Evolutionary conservation across 306 rosid species (phyloP), one percentile per base, ranked within the genome.

Genomic region (Canavalia gladiata): DNA sequence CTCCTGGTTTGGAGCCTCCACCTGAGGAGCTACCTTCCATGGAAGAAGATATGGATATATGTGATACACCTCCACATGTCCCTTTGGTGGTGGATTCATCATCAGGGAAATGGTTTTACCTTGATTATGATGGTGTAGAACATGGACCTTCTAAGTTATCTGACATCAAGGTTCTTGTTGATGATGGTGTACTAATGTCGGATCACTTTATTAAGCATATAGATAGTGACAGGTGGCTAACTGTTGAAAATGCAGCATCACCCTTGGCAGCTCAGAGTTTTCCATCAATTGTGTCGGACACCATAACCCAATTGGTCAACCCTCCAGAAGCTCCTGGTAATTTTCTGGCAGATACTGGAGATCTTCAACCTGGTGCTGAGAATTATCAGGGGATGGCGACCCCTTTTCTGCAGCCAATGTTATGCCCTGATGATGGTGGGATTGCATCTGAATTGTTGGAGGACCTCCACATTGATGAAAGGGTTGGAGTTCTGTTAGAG

Each of bases 31-130:
- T 88, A 70, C 92, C 89, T 84, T 93, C 98, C 1, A 96, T 96
- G 99, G 99, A 96, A 83, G 99, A 96, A 87, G 99, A 96, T 74
- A 96, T 96, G 99, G 99, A 96, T 86, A 96, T 96, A 69, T 93
- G 98, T 68, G 97, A 96, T 81, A 96, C 99, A 55, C 99, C 99
- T 30, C 99, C 99, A 12, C 99, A 96, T 82, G 92, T 85, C 79
- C 89, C 97, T 52, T 60, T 88, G 68, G 84, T 86, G 82, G 81
- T 93, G n/a, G 94, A 90, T 77, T 83, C 84, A 8, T 86, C 97
- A n/a, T 73, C 91, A 4, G 97, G 97, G 83, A 93, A 92, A 87
- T 96, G 99, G 99, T 92, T 88, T 87, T 96, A 93, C 86, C 92
- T 96, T 18, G 98, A 96, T 86, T 90, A 89, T 82, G 84, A 56